Percentiles rank a stretch among this genome's conserved stretches.
Conservation (phyloP, 2,329 filamentous ascomycete species). For the Verticillium nonalfalfae region DNA sequence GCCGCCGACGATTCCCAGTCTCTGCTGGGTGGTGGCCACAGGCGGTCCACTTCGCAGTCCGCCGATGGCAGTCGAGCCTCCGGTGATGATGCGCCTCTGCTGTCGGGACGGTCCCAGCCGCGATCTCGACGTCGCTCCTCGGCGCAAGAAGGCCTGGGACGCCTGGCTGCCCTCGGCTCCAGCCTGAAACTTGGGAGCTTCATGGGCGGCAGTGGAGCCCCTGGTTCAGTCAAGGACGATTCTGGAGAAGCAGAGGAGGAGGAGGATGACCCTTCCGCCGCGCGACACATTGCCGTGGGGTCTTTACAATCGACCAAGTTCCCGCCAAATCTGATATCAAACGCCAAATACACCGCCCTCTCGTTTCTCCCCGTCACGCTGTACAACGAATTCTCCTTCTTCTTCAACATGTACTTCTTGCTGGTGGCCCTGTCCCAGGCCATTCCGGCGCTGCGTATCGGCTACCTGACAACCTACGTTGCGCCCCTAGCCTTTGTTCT, state of each 20-base stretch:
- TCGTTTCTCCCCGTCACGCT: conserved; percentile 91
- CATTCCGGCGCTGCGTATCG: conserved; percentile 83
- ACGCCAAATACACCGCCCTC: conserved; percentile 94
- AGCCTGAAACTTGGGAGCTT: conserved; percentile 62
- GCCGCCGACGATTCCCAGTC: conserved; percentile 61
- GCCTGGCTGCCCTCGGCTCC: conserved; percentile 40
- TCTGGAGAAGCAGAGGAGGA: conserved; percentile 42
- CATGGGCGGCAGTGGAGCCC: conserved; percentile 37
- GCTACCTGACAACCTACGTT: conserved; percentile 91
- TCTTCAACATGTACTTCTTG: conserved; percentile 99
- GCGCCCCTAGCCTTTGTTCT: conserved; percentile 89
- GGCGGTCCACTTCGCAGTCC: conserved; percentile 39
- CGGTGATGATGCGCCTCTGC: conserved; percentile 70
- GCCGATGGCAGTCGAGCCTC: conserved; percentile 54
- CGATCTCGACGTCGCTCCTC: conserved; percentile 25
- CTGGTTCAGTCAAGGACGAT: conserved; percentile 24
- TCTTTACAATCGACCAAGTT: conserved; percentile 68
- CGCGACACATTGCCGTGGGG: conserved; percentile 71
- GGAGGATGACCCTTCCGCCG: conserved; percentile 60
- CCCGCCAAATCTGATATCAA: conserved; percentile 86
- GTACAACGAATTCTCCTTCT: conserved; percentile 99
- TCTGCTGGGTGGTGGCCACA: conserved; percentile 37
- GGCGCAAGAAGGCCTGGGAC: conserved; percentile 33
- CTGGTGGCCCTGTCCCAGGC: conserved; percentile 91
- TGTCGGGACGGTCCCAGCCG: conserved; percentile 35